These are phyloP conservation scores for Ganoderma sinense DNA, from an alignment of 1,284 basidiomycete genomes.

Conservation along the genomic window DNA sequence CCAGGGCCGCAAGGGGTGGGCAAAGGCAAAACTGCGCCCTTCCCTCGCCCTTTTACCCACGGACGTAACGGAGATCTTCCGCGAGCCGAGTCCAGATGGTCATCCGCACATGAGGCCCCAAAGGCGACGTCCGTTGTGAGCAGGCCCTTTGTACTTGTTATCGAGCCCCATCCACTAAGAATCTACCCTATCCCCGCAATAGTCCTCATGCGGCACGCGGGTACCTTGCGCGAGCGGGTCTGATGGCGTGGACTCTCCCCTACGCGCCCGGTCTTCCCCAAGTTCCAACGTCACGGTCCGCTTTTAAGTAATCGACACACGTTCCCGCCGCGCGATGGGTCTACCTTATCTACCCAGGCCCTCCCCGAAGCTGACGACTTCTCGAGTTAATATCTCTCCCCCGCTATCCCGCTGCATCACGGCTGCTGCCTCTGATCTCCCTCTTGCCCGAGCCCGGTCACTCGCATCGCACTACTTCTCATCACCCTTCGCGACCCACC, in stretches of 20 bases:
- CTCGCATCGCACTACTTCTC: background rate
- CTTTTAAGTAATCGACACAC: conserved; percentile 19
- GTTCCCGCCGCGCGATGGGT: conserved; percentile 26
- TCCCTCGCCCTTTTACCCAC: conserved; percentile 16
- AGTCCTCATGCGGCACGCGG: conserved; percentile 3
- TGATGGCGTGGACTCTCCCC: conserved; percentile 6
- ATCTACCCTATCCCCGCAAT: conserved; percentile 6
- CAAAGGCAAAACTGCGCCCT: background rate
- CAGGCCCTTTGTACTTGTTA: conserved; percentile 28
- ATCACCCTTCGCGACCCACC: background rate
- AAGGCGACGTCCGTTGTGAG: conserved; percentile 27
- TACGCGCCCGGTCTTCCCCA: conserved; percentile 7
- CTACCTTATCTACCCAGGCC: background rate
- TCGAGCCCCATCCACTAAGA: conserved; percentile 8
- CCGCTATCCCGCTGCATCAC: background rate
- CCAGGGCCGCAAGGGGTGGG: background rate
- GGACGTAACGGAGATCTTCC: conserved; percentile 32
- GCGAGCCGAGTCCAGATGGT: conserved; percentile 12
- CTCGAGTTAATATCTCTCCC: conserved; percentile 1
- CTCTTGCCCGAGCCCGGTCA: background rate
- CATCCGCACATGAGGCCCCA: conserved; percentile 16
- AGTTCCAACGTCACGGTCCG: conserved; percentile 23
- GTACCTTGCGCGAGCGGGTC: conserved; percentile 6
- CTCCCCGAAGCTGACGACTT: background rate
- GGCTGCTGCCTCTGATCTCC: background rate